These are phyloP conservation scores for Melastoma candidum DNA, from an alignment of 441 rosid genomes.

Conservation along the genomic window DNA sequence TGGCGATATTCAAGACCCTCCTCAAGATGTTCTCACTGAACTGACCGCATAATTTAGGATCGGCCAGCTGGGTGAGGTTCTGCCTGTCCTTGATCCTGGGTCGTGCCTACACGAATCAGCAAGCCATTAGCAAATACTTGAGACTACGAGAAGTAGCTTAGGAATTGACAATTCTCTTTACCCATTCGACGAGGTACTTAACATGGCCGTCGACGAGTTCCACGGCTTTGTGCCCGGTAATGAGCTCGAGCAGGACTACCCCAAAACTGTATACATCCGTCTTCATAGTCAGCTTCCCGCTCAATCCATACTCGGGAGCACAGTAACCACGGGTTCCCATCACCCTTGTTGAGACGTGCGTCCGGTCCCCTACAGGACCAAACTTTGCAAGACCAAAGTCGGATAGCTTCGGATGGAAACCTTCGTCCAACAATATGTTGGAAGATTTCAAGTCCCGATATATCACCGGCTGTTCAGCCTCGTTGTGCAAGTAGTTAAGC, in stretches of 20 bases:
- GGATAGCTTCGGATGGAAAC: constrained; percentile 42
- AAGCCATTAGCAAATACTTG: no score
- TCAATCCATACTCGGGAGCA: constrained; percentile 50
- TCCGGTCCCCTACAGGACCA: constrained; percentile 35
- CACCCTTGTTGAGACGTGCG: constrained; percentile 51
- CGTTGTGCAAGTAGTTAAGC: constrained; percentile 36
- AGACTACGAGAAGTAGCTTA: no score
- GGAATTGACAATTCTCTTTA: no score
- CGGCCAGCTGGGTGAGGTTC: constrained; percentile 22
- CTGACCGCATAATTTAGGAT: constrained; percentile 29
- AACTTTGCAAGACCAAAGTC: constrained; percentile 67
- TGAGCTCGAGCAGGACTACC: constrained; percentile 10
- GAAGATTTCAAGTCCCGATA: constrained; percentile 50
- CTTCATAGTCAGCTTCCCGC: constrained; percentile 37
- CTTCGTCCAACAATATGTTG: constrained; percentile 40
- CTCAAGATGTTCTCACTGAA: constrained; percentile 16
- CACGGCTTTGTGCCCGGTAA: no score
- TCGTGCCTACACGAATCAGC: constrained; percentile 21
- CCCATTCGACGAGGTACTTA: no score
- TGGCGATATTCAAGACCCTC: constrained; percentile 32
- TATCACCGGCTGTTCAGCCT: constrained; percentile 39
- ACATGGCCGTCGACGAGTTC: no score
- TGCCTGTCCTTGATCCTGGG: constrained; percentile 15
- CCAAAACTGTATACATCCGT: constrained; percentile 60
- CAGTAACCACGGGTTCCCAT: constrained; percentile 65